phyloP scores from a whole-genome alignment of 2,329 filamentous ascomycete species.

The Claviceps purpurea region DNA sequence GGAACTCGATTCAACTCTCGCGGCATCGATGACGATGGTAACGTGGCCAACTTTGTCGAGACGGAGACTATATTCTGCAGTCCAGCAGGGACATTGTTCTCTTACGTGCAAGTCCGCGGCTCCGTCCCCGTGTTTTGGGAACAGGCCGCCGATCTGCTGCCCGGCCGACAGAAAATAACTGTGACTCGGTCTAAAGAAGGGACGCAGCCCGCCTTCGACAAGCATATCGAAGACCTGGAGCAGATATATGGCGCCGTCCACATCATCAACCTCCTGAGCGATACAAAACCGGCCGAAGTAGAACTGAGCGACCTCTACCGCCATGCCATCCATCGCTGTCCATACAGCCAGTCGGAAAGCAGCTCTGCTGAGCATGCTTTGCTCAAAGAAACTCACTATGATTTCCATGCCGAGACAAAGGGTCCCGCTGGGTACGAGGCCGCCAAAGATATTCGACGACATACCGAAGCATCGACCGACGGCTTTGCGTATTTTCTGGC shows the following conservation, averaged over 20 bases:
- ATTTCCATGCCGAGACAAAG: conserved; percentile 91
- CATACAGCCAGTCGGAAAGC: conserved; percentile 48
- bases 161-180: conserved; percentile 87
- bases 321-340: conserved; percentile 60
- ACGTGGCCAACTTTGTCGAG: conserved; percentile 98
- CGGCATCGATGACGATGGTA: conserved; percentile 92
- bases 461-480: conserved; percentile 67
- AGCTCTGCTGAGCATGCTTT: conserved; percentile 55
- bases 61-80: conserved; percentile 89
- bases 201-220: conserved; percentile 87
- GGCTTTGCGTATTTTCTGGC: conserved; percentile 88
- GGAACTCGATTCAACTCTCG: conserved; percentile 95
- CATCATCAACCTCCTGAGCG: conserved; percentile 86
- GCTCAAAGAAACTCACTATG: conserved; percentile 73
- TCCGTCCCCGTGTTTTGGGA: conserved; percentile 98
- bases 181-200: conserved; percentile 81
- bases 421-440: conserved; percentile 80
- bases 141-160: conserved; percentile 73
- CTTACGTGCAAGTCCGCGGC: conserved; percentile 83
- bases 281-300: conserved; percentile 71
- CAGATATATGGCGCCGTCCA: conserved; percentile 81
- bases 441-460: conserved; percentile 67
- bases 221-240: conserved; percentile 82
- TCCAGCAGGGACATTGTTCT: conserved; percentile 66
- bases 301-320: conserved; percentile 73